Conservation (phyloP, 352 stramenopile genomes). For the Phytophthora citricola region DNA sequence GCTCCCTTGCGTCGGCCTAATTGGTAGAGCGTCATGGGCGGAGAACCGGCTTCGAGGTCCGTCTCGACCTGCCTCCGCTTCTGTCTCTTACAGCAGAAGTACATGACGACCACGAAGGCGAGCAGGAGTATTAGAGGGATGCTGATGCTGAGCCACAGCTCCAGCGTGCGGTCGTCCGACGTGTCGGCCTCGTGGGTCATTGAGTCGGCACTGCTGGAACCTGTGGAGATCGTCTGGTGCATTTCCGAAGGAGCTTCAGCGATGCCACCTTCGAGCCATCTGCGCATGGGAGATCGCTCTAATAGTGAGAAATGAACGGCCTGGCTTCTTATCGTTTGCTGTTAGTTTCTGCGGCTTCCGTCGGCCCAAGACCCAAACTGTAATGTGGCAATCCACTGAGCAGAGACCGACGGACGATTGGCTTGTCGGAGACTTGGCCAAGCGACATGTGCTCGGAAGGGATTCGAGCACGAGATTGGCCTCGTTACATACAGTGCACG, state of each 20-base stretch:
- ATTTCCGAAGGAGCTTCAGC: constrained; percentile 21
- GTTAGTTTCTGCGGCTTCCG: constrained; percentile 23
- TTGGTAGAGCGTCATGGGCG: constrained; percentile 16
- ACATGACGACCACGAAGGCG: constrained; percentile 29
- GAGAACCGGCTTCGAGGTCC: constrained; percentile 10
- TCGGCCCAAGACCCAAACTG: constrained; percentile 24
- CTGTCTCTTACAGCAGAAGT: constrained; percentile 33
- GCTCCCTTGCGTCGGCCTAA: constrained; percentile 7
- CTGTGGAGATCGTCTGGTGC: constrained; percentile 10
- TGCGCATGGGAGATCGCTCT: constrained; percentile 21
- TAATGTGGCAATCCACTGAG: constrained; percentile 7
- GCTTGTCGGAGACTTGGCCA: constrained; percentile 17
- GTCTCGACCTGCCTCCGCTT: constrained; percentile 3
- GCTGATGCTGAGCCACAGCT: constrained; percentile 42
- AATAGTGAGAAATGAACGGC: background rate
- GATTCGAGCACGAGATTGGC: constrained; percentile 35
- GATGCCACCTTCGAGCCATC: constrained; percentile 23
- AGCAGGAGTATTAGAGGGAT: constrained; percentile 34
- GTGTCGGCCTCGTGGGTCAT: background rate
- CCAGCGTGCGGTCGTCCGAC: constrained; percentile 21
- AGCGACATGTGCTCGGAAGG: constrained; percentile 37
- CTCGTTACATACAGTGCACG: constrained; percentile 28
- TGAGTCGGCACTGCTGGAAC: background rate
- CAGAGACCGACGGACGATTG: constrained; percentile 25
- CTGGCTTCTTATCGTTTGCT: constrained; percentile 17